phyloP scores from a whole-genome alignment of 208 protist genomes.

The Leishmania arabica region DNA sequence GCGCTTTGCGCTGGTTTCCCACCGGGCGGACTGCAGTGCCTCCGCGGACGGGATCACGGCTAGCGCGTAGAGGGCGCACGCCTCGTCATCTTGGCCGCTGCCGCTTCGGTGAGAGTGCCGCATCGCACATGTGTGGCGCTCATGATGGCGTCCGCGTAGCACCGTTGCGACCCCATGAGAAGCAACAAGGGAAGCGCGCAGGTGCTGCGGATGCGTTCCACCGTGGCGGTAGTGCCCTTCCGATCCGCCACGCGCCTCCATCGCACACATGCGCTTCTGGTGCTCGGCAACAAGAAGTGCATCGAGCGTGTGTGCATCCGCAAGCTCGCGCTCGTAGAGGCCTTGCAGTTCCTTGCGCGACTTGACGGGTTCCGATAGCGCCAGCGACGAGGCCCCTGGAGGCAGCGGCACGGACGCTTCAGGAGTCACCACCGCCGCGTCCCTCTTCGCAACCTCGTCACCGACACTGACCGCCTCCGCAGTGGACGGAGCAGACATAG shows the following conservation, averaged over 20 bases:
- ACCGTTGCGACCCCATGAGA: conserved; percentile 7
- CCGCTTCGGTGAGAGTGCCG: not conserved
- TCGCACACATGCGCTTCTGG: not conserved
- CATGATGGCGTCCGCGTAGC: not conserved
- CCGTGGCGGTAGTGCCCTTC: not conserved
- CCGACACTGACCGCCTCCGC: not conserved
- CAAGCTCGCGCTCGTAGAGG: conserved; percentile 17
- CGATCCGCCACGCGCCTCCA: not conserved
- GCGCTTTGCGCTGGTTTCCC: not conserved
- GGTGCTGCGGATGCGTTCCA: not conserved
- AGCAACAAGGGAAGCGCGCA: not conserved
- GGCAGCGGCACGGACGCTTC: not conserved
- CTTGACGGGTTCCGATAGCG: conserved; percentile 15
- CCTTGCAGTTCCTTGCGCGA: conserved; percentile 22
- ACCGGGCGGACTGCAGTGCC: conserved; percentile 19
- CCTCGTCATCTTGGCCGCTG: not conserved
- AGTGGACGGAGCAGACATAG: not conserved
- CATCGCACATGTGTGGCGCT: not conserved
- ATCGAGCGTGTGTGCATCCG: conserved; percentile 15
- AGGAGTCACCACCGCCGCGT: not conserved
- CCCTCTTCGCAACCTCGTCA: not conserved
- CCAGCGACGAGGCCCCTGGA: not conserved
- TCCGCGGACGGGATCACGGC: conserved; percentile 13
- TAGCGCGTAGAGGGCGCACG: conserved; percentile 10
- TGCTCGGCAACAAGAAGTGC: conserved; percentile 17